phyloP scores from a whole-genome alignment of 2,329 filamentous ascomycete species.

The Fusarium albosuccineum region DNA sequence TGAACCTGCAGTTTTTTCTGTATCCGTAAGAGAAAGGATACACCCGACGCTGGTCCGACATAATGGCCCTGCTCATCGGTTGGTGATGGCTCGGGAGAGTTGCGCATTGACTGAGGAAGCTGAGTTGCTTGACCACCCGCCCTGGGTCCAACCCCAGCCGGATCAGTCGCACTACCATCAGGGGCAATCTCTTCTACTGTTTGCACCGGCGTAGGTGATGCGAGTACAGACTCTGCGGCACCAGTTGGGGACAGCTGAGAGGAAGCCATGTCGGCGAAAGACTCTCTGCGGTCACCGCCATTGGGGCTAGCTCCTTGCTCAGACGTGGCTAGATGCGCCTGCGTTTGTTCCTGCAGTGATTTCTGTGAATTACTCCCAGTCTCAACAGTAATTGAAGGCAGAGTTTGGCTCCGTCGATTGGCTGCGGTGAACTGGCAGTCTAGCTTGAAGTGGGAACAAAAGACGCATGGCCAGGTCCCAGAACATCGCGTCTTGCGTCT shows the following conservation, averaged over 20 bases:
- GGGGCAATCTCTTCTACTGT: neutral
- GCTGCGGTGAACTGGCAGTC: slow-evolving; percentile 5
- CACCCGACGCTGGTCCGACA: slow-evolving; percentile 23
- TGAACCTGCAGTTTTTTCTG: slow-evolving; percentile 55
- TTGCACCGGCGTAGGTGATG: neutral
- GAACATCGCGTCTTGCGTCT: slow-evolving; percentile 11
- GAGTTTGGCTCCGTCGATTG: slow-evolving; percentile 1
- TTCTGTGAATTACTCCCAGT: neutral
- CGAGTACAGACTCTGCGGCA: neutral
- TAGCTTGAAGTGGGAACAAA: slow-evolving; percentile 3
- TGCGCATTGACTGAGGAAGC: slow-evolving; percentile 5
- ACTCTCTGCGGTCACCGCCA: neutral
- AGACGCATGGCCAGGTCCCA: slow-evolving; percentile 4
- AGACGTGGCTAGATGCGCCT: neutral
- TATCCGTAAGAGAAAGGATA: slow-evolving; percentile 19
- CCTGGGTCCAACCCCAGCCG: neutral
- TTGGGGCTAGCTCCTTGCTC: neutral
- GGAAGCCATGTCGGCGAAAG: slow-evolving; percentile 1
- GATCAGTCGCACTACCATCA: neutral
- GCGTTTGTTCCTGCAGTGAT: neutral
- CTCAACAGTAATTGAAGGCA: neutral
- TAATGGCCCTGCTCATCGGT: slow-evolving; percentile 22
- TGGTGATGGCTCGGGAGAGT: slow-evolving; percentile 15
- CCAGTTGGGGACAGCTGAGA: neutral
- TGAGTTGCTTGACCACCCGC: neutral